These are phyloP conservation scores for Syncephalastrum contaminatum DNA, from an alignment of 371 early-diverging fungal species.

Conservation along the genomic window DNA sequence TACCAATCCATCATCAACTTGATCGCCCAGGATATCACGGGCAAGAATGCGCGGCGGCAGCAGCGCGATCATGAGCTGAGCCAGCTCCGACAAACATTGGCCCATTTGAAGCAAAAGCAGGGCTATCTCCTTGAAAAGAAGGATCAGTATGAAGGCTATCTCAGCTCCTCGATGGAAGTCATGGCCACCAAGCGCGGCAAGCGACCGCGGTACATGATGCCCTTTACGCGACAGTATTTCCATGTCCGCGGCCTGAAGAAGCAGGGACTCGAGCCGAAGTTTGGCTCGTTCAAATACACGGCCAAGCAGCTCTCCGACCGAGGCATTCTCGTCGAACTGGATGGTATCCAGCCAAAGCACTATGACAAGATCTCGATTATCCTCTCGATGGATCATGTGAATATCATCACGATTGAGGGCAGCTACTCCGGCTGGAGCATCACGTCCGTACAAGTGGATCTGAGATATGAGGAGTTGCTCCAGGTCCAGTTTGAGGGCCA, in stretches of 20 bases:
- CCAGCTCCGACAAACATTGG: constrained; percentile 75
- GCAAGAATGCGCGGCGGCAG: constrained; percentile 84
- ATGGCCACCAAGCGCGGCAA: constrained; percentile 81
- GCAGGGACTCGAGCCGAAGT: constrained; percentile 87
- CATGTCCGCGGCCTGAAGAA: constrained; percentile 85
- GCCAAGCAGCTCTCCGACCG: constrained; percentile 90
- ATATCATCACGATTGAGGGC: constrained; percentile 87
- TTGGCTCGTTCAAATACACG: constrained; percentile 97
- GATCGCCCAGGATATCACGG: constrained; percentile 91
- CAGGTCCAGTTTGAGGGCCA: constrained; percentile 92
- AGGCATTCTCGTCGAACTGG: constrained; percentile 87
- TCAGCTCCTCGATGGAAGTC: constrained; percentile 84
- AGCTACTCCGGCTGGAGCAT: constrained; percentile 77
- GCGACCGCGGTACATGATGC: constrained; percentile 70
- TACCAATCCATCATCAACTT: constrained; percentile 92
- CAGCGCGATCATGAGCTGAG: constrained; percentile 75
- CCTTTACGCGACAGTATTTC: constrained; percentile 93
- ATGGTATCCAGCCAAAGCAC: constrained; percentile 78
- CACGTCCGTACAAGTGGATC: constrained; percentile 75
- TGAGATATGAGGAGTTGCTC: constrained; percentile 90
- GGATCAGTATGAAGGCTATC: constrained; percentile 86
- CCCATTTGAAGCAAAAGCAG: constrained; percentile 79
- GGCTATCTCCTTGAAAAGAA: constrained; percentile 83
- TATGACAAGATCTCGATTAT: constrained; percentile 88
- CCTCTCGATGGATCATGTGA: constrained; percentile 90